A percentile compares a stretch with the other conserved stretches of the same genome.
These are phyloP conservation scores for Macadamia integrifolia DNA, from an alignment of 164 flowering plant genomes.

Conservation along the genomic window DNA sequence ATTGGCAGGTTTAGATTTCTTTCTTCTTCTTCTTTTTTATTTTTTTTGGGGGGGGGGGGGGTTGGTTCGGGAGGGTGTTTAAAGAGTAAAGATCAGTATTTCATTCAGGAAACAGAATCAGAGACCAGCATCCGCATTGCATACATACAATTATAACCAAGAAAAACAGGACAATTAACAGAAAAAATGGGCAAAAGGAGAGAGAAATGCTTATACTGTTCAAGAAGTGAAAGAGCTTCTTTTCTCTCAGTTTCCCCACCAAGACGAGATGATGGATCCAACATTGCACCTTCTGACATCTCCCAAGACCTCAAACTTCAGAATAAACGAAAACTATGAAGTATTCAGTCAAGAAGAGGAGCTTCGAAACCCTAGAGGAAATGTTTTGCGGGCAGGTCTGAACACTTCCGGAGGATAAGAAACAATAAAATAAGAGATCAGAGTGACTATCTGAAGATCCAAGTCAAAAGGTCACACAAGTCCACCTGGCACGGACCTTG, in stretches of 20 bases:
- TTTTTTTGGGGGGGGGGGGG: too few species aligned
- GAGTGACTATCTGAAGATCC: too few species aligned
- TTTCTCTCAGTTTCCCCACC: conserved; percentile 86
- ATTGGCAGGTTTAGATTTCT: neutral
- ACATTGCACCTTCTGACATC: conserved; percentile 81
- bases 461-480: too few species aligned
- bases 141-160: neutral
- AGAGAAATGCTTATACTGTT: conserved; percentile 36
- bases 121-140: neutral
- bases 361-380: too few species aligned
- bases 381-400: too few species aligned
- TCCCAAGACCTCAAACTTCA: neutral
- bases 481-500: too few species aligned
- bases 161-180: neutral
- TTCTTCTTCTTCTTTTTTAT: too few species aligned
- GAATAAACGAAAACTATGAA: too few species aligned
- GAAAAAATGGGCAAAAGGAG: neutral
- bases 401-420: too few species aligned
- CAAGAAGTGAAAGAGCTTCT: conserved; percentile 81
- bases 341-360: too few species aligned
- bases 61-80: neutral
- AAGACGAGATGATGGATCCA: conserved; percentile 88
- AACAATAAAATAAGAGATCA: too few species aligned
- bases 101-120: neutral
- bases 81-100: too few species aligned